Conservation (phyloP, 768 basidiomycete genomes). For the Cubamyces sp. region DNA sequence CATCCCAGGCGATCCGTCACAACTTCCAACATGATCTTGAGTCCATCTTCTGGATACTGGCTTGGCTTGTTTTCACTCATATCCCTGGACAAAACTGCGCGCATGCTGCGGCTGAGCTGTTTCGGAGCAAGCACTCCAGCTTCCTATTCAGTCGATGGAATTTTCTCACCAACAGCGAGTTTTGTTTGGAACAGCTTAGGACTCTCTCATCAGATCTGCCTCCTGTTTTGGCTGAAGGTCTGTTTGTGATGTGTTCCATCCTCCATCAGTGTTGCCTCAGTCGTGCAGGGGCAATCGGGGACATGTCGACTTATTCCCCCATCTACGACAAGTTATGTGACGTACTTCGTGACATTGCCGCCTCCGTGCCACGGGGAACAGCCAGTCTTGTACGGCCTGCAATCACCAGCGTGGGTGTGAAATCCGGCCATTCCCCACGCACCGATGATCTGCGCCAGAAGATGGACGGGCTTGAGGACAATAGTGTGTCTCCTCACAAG, state of each 20-base stretch:
- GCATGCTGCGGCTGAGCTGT: neutral
- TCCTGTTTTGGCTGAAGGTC: neutral
- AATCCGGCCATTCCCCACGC: neutral
- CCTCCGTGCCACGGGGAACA: neutral
- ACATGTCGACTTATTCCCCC: conserved; percentile 1
- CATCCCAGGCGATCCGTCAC: neutral
- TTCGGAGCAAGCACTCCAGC: neutral
- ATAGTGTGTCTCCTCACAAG: conserved; percentile 2
- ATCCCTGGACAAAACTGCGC: conserved; percentile 2
- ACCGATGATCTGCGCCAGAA: neutral
- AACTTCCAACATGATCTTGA: conserved; percentile 10
- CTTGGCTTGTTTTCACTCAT: conserved; percentile 7
- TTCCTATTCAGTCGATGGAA: neutral
- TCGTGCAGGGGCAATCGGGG: neutral
- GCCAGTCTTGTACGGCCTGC: conserved; percentile 1
- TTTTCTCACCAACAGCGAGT: neutral
- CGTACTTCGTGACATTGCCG: neutral
- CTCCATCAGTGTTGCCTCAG: neutral
- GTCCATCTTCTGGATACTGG: conserved; percentile 11
- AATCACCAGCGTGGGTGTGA: neutral
- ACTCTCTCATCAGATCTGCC: neutral
- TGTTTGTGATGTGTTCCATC: neutral
- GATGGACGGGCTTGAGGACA: neutral
- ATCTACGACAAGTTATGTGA: neutral
- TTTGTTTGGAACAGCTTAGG: neutral